Percentiles rank a stretch among this genome's conserved stretches.
Conservation (phyloP, 2,329 filamentous ascomycete genomes). For the Monosporascus sp. region DNA sequence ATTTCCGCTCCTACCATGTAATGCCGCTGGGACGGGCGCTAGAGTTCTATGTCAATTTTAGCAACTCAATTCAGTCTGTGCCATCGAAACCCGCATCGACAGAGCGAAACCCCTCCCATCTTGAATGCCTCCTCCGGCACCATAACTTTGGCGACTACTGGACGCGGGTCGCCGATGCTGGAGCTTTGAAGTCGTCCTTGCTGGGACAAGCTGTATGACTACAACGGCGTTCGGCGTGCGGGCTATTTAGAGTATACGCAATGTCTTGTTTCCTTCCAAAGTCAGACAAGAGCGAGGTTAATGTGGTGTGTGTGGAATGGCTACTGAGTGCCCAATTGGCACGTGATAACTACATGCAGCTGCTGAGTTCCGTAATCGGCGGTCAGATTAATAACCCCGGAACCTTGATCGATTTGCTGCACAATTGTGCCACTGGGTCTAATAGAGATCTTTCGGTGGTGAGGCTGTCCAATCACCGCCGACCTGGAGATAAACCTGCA, state of each 20-base stretch:
- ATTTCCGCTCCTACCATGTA: background rate
- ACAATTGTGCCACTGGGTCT: background rate
- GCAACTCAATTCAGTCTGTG: background rate
- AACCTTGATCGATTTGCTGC: background rate
- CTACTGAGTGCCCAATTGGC: background rate
- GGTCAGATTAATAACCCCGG: background rate
- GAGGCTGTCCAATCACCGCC: background rate
- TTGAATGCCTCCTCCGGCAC: no score
- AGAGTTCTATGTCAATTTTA: no score
- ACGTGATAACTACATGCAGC: background rate
- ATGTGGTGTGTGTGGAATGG: no score
- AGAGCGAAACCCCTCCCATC: background rate
- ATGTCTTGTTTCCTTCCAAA: no score
- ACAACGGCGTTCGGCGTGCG: no score
- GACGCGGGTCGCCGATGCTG: no score
- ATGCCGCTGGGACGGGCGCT: no score
- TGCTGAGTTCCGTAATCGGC: background rate
- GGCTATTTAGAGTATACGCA: no score
- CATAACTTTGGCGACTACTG: no score
- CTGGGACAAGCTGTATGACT: no score
- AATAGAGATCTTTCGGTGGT: background rate
- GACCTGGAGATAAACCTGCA: background rate
- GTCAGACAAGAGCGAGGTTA: no score
- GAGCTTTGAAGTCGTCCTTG: no score
- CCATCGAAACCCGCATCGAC: background rate